Base-by-base conservation (phyloP, 176 grass and related monocot genomes). In the Triticum dicoccoides region DNA sequence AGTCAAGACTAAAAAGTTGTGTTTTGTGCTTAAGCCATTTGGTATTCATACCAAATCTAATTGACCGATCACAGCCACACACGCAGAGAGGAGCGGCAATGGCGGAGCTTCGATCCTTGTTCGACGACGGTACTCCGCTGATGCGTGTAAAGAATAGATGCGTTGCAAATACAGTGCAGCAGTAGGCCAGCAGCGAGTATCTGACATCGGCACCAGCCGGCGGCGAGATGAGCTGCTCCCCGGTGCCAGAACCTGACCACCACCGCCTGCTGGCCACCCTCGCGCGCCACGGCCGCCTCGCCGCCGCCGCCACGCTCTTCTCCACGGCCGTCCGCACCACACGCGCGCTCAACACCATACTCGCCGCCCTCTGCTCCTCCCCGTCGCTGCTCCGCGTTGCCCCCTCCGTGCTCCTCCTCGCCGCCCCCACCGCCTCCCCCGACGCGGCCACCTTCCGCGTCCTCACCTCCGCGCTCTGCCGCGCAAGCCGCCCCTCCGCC, bases 401-500 rank as follows among this genome's bases (percentile, higher is more conserved):
- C 21, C 79, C 79, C 1, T 29, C 39, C 33, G 62, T 82, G 54
- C 79, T 86, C 79, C 73, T 90, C 72, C 52, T 45, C 52, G 88
- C 84, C 65, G 72, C 84, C 21, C 72, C 73, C 11, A 21, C 27
- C 74, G 73, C 84, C 39, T 24, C 41, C 73, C 80, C 84, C 5
- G 54, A 72, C 30, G 54, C 32, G 41, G 18, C 56, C 73, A 83
- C 84, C 56, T 82, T 83, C 41, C 80, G 62, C 88, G 81, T 90
- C 79, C 80, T 86, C 72, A 49, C 80, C 72, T 63, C 88, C 38
- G 52, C 80, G 33, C 88, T 90, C 79, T 86, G 80, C 64, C 73
- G 79, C 21, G 63, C 84, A 23, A 4, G 4, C 1, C 65, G 65
- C 4, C 84, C 84, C 6, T 1, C 84, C 65, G 72, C 73, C 65